Evolutionary conservation across 768 basidiomycete species (phyloP).

Genomic region (Chiua virens): DNA sequence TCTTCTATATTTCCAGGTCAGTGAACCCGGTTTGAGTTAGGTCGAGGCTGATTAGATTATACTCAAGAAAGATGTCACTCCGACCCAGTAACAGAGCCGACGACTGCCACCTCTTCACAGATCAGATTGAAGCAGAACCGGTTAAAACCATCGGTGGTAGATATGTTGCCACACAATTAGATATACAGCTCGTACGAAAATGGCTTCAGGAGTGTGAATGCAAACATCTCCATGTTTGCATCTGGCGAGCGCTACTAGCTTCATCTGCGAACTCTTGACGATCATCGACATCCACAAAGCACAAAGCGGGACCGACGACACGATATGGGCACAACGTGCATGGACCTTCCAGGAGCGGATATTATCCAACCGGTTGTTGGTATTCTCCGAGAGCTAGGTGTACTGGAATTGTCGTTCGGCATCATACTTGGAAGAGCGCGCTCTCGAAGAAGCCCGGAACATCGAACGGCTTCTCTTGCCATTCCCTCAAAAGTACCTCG

Average conservation of each 20-base stretch:
- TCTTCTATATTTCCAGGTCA: constrained; percentile 12
- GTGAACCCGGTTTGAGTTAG: neutral
- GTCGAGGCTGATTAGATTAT: neutral
- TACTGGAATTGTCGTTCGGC: constrained; percentile 16
- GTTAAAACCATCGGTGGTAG: constrained; percentile 9
- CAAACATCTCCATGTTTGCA: constrained; percentile 8
- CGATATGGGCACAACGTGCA: constrained; percentile 12
- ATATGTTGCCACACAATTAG: neutral
- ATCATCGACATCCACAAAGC: constrained; percentile 3
- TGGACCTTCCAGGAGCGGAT: constrained; percentile 24
- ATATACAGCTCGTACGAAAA: constrained; percentile 7
- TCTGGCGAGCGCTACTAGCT: constrained; percentile 21
- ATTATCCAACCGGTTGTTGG: constrained; percentile 12
- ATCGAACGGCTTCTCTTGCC: neutral
- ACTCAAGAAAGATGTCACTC: neutral
- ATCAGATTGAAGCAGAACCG: neutral
- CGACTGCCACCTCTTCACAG: no score
- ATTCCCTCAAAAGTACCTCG: neutral
- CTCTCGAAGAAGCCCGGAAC: constrained; percentile 1
- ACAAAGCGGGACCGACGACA: neutral
- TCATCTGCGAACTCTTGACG: constrained; percentile 18
- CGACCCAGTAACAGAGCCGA: no score
- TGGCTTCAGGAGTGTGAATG: constrained; percentile 18
- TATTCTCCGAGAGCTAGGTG: constrained; percentile 18
- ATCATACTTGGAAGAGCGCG: constrained; percentile 12